Conservation (phyloP, 768 basidiomycete genomes). For the Pulveroboletus ravenelii region DNA sequence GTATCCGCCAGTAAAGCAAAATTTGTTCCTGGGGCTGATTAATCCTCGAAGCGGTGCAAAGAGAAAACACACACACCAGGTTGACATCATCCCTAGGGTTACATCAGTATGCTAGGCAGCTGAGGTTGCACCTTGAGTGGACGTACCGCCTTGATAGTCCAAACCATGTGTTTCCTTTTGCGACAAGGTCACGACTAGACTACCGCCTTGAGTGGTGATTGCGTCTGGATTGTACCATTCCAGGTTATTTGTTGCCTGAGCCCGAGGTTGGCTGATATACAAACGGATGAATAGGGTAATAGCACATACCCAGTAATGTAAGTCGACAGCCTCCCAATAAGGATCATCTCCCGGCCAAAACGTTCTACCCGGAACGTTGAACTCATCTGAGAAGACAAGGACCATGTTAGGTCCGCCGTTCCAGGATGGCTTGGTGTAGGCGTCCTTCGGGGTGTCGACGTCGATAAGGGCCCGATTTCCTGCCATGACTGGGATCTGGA, state of each 20-base stretch:
- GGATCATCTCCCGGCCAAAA: conserved; percentile 85
- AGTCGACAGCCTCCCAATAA: conserved; percentile 63
- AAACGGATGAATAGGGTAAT: conserved; percentile 21
- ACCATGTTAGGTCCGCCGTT: conserved; percentile 51
- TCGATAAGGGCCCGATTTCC: conserved; percentile 59
- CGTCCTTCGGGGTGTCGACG: conserved; percentile 53
- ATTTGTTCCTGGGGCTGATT: conserved; percentile 63
- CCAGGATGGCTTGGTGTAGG: conserved; percentile 49
- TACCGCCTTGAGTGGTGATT: conserved; percentile 47
- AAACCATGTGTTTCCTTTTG: conserved; percentile 43
- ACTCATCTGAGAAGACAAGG: conserved; percentile 80
- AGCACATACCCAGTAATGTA: conserved; percentile 39
- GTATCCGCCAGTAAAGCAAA: conserved; percentile 84
- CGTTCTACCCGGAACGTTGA: conserved; percentile 67
- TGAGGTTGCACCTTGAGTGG: conserved; percentile 10
- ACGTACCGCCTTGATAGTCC: conserved; percentile 40
- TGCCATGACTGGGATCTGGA: conserved; percentile 50
- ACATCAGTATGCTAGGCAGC: conserved; percentile 26
- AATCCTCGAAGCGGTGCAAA: conserved; percentile 2
- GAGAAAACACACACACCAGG: conserved; percentile 28
- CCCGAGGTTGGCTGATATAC: conserved; percentile 26
- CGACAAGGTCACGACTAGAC: conserved; percentile 47
- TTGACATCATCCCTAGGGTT: conserved; percentile 46
- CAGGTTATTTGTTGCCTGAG: conserved; percentile 42
- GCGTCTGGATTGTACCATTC: conserved; percentile 57